Conservation (phyloP, 148 eudicot species). For the Nepenthes mirabilis region DNA sequence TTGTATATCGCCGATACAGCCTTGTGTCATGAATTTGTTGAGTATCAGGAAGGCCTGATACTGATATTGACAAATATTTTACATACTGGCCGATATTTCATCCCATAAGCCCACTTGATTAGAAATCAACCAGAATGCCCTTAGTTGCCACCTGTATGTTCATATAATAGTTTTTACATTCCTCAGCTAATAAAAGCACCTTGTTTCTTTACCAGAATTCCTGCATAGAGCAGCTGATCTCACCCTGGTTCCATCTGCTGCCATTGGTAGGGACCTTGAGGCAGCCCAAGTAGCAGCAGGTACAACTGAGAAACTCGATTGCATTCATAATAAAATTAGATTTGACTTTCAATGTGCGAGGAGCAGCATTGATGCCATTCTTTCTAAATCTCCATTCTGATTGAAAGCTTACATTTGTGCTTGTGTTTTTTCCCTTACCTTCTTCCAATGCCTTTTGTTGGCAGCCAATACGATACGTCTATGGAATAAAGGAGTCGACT, state of each 20-base stretch:
- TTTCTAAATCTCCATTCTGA: too few species aligned
- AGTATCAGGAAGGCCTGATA: too few species aligned
- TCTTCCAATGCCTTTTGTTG: background rate
- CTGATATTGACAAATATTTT: too few species aligned
- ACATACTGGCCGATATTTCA: too few species aligned
- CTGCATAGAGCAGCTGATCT: constrained; percentile 93
- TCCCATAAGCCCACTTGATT: too few species aligned
- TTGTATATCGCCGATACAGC: too few species aligned
- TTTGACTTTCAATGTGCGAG: background rate
- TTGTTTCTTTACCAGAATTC: constrained; percentile 40
- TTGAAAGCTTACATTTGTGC: too few species aligned
- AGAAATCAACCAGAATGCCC: too few species aligned
- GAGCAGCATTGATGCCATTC: too few species aligned
- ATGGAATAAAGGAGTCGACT: constrained; percentile 99
- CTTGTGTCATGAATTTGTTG: too few species aligned
- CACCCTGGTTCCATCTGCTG: constrained; percentile 93
- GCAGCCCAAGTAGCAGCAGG: constrained; percentile 85
- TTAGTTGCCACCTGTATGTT: too few species aligned
- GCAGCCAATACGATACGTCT: constrained; percentile 59
- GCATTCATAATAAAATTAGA: background rate
- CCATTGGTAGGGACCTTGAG: constrained; percentile 83
- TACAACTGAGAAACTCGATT: constrained; percentile 8
- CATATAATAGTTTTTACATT: too few species aligned
- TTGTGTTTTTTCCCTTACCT: background rate
- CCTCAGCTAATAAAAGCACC: background rate